Evolutionary conservation across 352 stramenopile genomes (phyloP), one percentile per base, ranked within the genome.

Genomic region (Globisporangium cylindrosporum): DNA sequence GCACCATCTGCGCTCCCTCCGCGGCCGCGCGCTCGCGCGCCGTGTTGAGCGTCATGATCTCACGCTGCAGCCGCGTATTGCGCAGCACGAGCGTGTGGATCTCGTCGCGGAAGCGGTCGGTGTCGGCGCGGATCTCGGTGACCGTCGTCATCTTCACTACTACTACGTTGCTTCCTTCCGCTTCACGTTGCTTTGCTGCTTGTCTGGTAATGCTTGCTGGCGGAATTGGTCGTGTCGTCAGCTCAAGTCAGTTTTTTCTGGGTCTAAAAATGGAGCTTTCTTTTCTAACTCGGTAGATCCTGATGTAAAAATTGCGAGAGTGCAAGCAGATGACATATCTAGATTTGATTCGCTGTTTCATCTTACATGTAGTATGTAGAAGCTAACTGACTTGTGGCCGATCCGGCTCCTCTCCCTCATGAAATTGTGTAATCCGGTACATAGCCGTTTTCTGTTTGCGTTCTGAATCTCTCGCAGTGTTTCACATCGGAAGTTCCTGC

Each of bases 51-150:
- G 71, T 58, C 72, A 80, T 73, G 57, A 88, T 73, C 63, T 92
- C 82, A 78, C 80, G 79, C 74, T 92, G 77, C 69, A 91, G 82
- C 46, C 72, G 79, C 55, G 73, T 87, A 71, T 92, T 92, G 74
- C 76, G 70, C 57, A 76, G 73, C 54, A 87, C 73, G 65, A 91
- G 74, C 62, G 69, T 72, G 57, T 89, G 73, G 64, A 92, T 89
- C 71, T 91, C 76, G 53, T 79, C 72, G 48, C 68, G 66, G 43
- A 91, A 62, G 46, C 76, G 76, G 67, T 86, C 71, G 63, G 89
- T 92, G 71, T 92, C 80, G n/a, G 66, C 79, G 59, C 72, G 72
- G 36, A 92, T 29, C 9, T 87, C 79, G 54, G 54, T 43, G 46
- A 67, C 2, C 29, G 56, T 61, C 32, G 56, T 61, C 56, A 61